Conservation (phyloP, 1,284 basidiomycete genomes). For the Ceratobasidium sp. region DNA sequence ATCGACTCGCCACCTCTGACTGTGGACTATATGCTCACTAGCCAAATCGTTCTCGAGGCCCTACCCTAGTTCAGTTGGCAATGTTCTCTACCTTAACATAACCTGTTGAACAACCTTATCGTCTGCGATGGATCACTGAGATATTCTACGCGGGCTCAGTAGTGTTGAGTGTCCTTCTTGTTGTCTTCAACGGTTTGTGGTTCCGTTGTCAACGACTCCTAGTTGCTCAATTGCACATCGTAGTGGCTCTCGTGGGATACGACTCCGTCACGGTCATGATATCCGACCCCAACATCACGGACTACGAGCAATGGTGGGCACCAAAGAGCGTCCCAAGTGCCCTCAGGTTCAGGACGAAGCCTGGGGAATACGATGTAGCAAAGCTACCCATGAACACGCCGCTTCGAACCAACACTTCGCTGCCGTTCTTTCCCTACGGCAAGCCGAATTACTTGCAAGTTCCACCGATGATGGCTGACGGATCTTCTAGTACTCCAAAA, state of each 20-base stretch:
- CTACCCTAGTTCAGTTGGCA: not conserved
- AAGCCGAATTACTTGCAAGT: not conserved
- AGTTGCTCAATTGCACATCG: not conserved
- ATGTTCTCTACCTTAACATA: not conserved
- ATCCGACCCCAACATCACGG: slow-evolving; percentile 23
- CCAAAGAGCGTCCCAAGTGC: slow-evolving; percentile 1
- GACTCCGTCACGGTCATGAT: not conserved
- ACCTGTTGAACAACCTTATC: slow-evolving; percentile 12
- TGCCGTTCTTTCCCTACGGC: slow-evolving; percentile 27
- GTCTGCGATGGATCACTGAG: slow-evolving; percentile 8
- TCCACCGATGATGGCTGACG: not conserved
- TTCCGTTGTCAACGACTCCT: not conserved
- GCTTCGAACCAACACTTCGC: slow-evolving; percentile 16
- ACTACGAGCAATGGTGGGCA: slow-evolving; percentile 26
- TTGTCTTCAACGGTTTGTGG: not conserved
- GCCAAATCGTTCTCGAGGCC: too few relatives aligned
- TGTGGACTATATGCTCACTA: too few relatives aligned
- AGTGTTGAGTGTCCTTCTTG: not conserved
- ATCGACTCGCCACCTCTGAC: too few relatives aligned
- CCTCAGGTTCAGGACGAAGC: slow-evolving; percentile 2
- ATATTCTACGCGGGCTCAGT: slow-evolving; percentile 7
- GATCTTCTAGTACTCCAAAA: not conserved
- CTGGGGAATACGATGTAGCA: slow-evolving; percentile 8
- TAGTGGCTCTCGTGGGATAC: slow-evolving; percentile 15
- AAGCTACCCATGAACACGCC: not conserved